These are phyloP conservation scores for Aspergillus unguis DNA, from an alignment of 2,329 filamentous ascomycete species.

Conservation along the genomic window DNA sequence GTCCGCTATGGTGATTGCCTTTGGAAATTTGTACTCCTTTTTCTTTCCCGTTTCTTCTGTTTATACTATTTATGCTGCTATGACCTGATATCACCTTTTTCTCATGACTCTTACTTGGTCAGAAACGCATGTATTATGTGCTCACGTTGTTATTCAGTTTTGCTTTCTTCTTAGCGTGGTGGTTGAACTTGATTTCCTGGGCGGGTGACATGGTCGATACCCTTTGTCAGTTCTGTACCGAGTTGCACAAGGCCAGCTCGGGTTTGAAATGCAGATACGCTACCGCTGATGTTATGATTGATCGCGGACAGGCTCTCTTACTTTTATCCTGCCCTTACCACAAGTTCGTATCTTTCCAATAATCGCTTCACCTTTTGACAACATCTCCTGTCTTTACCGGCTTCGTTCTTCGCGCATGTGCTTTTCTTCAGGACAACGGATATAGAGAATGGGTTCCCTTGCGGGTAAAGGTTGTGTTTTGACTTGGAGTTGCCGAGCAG, in stretches of 20 bases:
- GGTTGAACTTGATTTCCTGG: slow-evolving; percentile 13
- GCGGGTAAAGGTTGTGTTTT: not conserved
- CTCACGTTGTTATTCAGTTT: slow-evolving; percentile 16
- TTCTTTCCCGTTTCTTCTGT: slow-evolving; percentile 21
- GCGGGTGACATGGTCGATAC: slow-evolving; percentile 15
- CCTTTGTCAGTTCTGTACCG: slow-evolving; percentile 15
- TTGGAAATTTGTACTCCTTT: slow-evolving; percentile 22
- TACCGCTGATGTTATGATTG: slow-evolving; percentile 3
- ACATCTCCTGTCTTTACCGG: too few relatives aligned
- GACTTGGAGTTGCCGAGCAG: slow-evolving; percentile 1
- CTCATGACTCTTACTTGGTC: slow-evolving; percentile 19
- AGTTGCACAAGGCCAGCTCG: not conserved
- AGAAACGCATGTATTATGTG: slow-evolving; percentile 28
- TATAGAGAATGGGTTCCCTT: not conserved
- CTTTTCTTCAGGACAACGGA: not conserved
- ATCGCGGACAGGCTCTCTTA: slow-evolving; percentile 4
- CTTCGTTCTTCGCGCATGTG: not conserved
- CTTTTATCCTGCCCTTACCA: not conserved
- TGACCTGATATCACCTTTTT: slow-evolving; percentile 20
- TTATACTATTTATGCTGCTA: slow-evolving; percentile 29
- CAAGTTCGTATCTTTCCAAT: slow-evolving; percentile 2
- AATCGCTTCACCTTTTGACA: not conserved
- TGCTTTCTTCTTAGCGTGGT: slow-evolving; percentile 13
- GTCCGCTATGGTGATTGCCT: slow-evolving; percentile 30
- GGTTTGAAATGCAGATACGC: slow-evolving; percentile 4